Percentiles rank a stretch among this genome's conserved stretches.
phyloP scores from a whole-genome alignment of 2,329 filamentous ascomycete species.

The Paecilomyces sp. region DNA sequence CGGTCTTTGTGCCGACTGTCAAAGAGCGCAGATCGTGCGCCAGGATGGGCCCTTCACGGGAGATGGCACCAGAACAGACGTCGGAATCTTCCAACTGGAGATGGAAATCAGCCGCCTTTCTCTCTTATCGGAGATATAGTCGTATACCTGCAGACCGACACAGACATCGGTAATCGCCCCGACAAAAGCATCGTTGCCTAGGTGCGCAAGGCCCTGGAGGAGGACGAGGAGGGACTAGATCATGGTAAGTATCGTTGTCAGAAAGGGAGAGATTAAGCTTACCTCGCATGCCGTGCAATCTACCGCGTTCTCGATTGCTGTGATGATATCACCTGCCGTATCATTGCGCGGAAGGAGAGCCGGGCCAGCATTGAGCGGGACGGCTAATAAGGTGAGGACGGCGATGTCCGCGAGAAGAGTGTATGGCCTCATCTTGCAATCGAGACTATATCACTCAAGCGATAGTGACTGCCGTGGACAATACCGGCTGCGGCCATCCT shows the following conservation, averaged over 20 bases:
- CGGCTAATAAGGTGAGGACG: background rate
- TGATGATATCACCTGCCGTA: background rate
- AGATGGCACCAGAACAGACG: slow-evolving; percentile 49
- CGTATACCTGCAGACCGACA: slow-evolving; percentile 25
- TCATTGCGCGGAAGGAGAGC: background rate
- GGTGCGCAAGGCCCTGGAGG: slow-evolving; percentile 38
- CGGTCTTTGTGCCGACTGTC: slow-evolving; percentile 42
- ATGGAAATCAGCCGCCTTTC: background rate
- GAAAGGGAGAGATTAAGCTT: background rate
- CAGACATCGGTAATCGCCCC: slow-evolving; percentile 30
- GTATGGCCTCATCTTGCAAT: background rate
- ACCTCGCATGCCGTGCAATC: background rate
- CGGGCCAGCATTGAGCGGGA: background rate
- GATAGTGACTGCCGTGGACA: background rate
- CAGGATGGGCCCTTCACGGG: slow-evolving; percentile 47
- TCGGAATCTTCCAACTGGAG: slow-evolving; percentile 45
- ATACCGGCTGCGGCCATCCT: background rate
- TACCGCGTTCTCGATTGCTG: background rate
- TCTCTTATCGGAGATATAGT: background rate
- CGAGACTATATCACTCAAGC: background rate
- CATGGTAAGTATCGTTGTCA: background rate
- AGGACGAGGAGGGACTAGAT: slow-evolving; percentile 26
- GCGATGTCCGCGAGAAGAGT: background rate
- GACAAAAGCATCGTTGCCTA: slow-evolving; percentile 39
- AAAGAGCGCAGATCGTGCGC: slow-evolving; percentile 44